These are phyloP conservation scores for Trichoderma sp. DNA, from an alignment of 2,329 filamentous ascomycete species.

Conservation along the genomic window DNA sequence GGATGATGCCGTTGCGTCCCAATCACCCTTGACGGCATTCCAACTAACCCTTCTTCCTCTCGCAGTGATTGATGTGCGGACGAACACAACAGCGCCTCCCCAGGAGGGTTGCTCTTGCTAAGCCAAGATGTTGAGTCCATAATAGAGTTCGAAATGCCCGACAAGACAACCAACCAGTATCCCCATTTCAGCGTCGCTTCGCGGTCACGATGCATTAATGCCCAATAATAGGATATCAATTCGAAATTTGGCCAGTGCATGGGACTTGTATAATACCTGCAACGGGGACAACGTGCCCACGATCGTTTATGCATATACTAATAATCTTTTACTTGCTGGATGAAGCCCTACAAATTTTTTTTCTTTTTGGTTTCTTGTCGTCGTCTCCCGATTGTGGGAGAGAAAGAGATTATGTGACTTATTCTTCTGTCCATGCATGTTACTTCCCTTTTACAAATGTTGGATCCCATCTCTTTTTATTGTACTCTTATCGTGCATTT, in stretches of 20 bases:
- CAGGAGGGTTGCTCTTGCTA: constrained; percentile 66
- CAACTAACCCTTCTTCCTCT: background rate
- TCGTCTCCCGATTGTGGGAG: background rate
- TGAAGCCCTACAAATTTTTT: background rate
- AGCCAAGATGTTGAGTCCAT: constrained; percentile 14
- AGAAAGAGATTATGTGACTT: background rate
- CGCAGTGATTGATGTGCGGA: constrained; percentile 90
- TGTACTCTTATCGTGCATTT: background rate
- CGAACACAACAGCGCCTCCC: constrained; percentile 64
- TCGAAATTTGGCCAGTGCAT: constrained; percentile 31
- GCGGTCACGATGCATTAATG: background rate
- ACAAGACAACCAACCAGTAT: constrained; percentile 1
- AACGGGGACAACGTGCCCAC: constrained; percentile 33
- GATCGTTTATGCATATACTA: constrained; percentile 30
- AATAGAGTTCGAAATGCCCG: background rate
- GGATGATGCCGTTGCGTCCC: background rate
- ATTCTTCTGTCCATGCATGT: background rate
- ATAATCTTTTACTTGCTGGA: constrained; percentile 7
- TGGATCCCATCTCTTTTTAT: background rate
- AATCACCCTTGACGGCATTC: background rate
- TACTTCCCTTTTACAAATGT: background rate
- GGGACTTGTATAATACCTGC: constrained; percentile 36
- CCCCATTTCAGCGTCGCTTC: constrained; percentile 5
- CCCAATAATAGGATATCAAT: constrained; percentile 30
- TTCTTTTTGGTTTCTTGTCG: background rate